These are phyloP conservation scores for Gentiana dahurica DNA, from an alignment of 257 asterid genomes.

Conservation along the genomic window DNA sequence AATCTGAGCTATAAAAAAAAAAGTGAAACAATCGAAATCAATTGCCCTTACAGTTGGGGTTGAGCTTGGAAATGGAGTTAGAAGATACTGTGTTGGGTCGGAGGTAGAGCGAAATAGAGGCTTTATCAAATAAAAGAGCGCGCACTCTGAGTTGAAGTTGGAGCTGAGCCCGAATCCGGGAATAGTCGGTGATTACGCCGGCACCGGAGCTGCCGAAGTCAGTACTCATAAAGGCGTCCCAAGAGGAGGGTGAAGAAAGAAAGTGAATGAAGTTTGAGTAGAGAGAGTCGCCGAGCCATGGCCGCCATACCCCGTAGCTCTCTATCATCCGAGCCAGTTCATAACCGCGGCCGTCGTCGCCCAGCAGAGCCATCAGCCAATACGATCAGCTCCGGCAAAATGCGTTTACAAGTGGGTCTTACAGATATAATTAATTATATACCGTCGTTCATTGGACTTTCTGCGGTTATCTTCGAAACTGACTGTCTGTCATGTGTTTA, in stretches of 20 bases:
- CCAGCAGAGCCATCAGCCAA: conserved; percentile 49
- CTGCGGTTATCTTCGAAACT: no score
- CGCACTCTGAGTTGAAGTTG: conserved; percentile 88
- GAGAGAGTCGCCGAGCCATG: conserved; percentile 80
- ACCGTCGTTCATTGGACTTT: no score
- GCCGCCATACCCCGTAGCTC: conserved; percentile 73
- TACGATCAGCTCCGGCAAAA: no score
- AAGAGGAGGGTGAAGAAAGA: conserved; percentile 60
- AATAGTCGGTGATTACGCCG: conserved; percentile 52
- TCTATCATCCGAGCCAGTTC: conserved; percentile 93
- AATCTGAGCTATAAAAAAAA: neutral
- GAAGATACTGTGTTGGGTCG: conserved; percentile 19
- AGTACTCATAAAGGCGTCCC: conserved; percentile 83
- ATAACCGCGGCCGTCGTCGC: conserved; percentile 88
- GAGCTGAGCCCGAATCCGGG: conserved; percentile 55
- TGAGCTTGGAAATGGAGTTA: conserved; percentile 42
- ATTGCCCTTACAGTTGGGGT: conserved; percentile 51
- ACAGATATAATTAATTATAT: no score
- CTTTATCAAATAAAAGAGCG: conserved; percentile 88
- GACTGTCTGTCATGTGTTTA: no score
- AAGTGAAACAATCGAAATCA: neutral
- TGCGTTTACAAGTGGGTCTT: no score
- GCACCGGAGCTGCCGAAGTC: conserved; percentile 56
- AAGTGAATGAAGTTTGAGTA: conserved; percentile 55
- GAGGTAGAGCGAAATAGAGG: conserved; percentile 44